Percentiles rank a stretch among this genome's conserved stretches.
Evolutionary conservation across 1,284 basidiomycete species (phyloP).

Genomic region (Uromyces viciae-fabae): DNA sequence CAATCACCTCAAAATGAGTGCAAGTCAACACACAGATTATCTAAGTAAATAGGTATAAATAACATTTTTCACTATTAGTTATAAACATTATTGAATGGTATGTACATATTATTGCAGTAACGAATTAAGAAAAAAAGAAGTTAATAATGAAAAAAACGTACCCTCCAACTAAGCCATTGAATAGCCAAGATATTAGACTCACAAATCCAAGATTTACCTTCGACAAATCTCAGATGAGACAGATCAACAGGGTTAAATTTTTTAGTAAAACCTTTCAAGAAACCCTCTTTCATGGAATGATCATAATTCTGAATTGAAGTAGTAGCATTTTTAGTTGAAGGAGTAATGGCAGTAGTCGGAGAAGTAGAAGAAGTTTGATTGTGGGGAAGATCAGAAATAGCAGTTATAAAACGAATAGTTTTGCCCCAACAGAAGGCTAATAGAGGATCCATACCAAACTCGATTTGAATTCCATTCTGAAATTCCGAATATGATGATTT

Average conservation of each 20-base stretch:
- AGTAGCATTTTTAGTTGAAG: neutral
- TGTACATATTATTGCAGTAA: no score
- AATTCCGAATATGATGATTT: neutral
- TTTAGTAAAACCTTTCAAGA: conserved; percentile 32
- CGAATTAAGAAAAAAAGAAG: neutral
- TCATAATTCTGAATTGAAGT: neutral
- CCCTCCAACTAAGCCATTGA: conserved; percentile 58
- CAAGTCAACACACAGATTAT: conserved; percentile 40
- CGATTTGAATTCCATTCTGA: neutral
- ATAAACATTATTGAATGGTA: no score
- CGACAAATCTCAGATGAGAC: conserved; percentile 51
- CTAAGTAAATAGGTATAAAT: conserved; percentile 8
- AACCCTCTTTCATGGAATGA: conserved; percentile 9
- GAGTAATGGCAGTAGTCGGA: neutral
- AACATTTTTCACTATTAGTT: neutral
- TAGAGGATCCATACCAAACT: conserved; percentile 30
- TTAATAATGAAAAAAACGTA: neutral
- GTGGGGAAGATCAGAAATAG: conserved; percentile 14
- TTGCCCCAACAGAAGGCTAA: conserved; percentile 40
- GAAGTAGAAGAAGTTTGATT: neutral
- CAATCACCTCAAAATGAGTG: conserved; percentile 43
- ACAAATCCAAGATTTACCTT: conserved; percentile 54
- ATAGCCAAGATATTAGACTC: conserved; percentile 56
- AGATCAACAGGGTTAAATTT: conserved; percentile 49
- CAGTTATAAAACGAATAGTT: conserved; percentile 30